phyloP scores from a whole-genome alignment of 108 stramenopile species.

The Fragilaria crotonensis region DNA sequence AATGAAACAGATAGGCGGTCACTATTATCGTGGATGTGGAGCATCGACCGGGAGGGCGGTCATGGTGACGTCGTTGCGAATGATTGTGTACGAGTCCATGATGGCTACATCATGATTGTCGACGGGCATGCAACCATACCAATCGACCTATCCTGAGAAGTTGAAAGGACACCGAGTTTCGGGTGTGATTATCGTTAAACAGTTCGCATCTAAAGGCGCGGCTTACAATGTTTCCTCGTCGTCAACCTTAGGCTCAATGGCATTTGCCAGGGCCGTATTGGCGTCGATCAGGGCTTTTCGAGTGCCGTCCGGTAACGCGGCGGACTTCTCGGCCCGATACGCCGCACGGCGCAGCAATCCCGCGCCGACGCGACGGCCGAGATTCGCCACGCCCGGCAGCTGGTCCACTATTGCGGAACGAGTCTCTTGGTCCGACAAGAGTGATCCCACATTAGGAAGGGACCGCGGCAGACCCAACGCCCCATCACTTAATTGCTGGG shows the following conservation, averaged over 20 bases:
- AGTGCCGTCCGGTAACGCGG: constrained; percentile 41
- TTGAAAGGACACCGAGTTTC: no score
- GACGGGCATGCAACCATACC: no score
- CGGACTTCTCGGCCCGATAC: constrained; percentile 45
- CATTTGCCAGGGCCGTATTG: constrained; percentile 50
- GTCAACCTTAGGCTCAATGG: no score
- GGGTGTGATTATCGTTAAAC: no score
- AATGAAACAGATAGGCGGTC: neutral
- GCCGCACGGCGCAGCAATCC: constrained; percentile 71
- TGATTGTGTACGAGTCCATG: constrained; percentile 31
- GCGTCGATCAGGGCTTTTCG: constrained; percentile 37
- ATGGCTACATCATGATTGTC: no score
- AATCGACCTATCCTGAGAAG: no score
- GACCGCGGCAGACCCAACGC: constrained; percentile 34
- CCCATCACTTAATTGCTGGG: constrained; percentile 38
- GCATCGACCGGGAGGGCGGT: constrained; percentile 37
- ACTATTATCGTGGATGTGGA: constrained; percentile 25
- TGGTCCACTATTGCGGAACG: constrained; percentile 41
- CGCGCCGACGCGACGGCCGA: constrained; percentile 52
- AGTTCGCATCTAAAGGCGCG: no score
- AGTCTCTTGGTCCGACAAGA: constrained; percentile 34
- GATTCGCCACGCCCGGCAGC: constrained; percentile 40
- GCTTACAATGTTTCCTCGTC: no score
- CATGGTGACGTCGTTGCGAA: constrained; percentile 36
- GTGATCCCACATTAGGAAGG: constrained; percentile 18